phyloP scores from a whole-genome alignment of 495 filamentous ascomycete species.

The Neurospora intermedia region DNA sequence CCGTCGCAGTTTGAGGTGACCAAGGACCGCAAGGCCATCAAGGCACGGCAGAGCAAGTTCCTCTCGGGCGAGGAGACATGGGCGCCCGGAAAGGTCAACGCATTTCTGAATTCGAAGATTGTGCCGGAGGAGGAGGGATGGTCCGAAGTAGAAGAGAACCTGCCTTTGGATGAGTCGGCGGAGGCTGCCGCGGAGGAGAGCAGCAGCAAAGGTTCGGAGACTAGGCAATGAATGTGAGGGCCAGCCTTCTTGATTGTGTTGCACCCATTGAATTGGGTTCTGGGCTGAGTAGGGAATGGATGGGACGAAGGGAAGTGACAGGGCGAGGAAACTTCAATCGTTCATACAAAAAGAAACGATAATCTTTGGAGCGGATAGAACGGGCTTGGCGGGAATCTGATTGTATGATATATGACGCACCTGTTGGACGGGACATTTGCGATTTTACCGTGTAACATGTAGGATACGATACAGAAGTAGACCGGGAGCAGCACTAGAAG shows the following conservation, averaged over 20 bases:
- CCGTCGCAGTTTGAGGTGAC: conserved; percentile 8
- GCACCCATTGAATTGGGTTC: background rate
- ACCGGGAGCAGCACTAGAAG: background rate
- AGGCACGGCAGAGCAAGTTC: conserved; percentile 23
- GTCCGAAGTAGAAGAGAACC: conserved; percentile 18
- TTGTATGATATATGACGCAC: background rate
- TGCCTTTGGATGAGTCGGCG: conserved; percentile 2
- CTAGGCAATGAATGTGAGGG: background rate
- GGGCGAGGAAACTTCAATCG: background rate
- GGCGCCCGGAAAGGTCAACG: conserved; percentile 36
- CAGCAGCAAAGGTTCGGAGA: background rate
- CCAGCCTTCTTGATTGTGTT: background rate
- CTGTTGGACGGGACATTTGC: background rate
- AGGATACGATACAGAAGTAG: background rate
- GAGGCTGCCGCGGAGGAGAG: conserved; percentile 11
- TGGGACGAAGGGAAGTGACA: background rate
- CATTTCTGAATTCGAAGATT: conserved; percentile 27
- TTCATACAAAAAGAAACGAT: background rate
- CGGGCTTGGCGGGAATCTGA: background rate
- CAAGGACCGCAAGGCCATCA: conserved; percentile 12
- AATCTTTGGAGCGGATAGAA: background rate
- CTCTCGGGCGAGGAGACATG: conserved; percentile 26
- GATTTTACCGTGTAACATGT: background rate
- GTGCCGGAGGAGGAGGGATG: conserved; percentile 21
- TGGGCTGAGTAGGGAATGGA: background rate